phyloP scores from a whole-genome alignment of 176 grass and related monocot species.

The Neostapfia colusana region DNA sequence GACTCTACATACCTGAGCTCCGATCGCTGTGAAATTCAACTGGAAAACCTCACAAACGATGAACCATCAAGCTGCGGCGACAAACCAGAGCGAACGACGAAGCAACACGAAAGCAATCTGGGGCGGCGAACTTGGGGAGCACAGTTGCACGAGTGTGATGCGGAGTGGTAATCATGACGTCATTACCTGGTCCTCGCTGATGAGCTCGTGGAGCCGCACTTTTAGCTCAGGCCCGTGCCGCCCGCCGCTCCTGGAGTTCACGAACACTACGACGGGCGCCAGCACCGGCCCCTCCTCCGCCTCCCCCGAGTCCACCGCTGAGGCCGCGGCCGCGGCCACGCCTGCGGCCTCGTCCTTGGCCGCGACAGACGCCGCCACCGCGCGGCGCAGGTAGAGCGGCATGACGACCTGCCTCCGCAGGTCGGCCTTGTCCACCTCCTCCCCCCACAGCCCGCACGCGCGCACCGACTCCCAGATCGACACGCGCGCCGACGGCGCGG shows the following conservation, averaged over 20 bases:
- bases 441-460: constrained; percentile 63
- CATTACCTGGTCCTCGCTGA: constrained; percentile 91
- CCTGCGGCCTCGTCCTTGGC: constrained; percentile 51
- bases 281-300: constrained; percentile 34
- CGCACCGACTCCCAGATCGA: constrained; percentile 91
- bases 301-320: not conserved
- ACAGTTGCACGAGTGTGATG: constrained; percentile 18
- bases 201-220: constrained; percentile 77
- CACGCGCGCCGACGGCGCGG: constrained; percentile 54
- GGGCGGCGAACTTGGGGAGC: not conserved
- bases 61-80: not conserved
- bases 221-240: constrained; percentile 80
- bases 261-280: constrained; percentile 80
- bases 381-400: constrained; percentile 67
- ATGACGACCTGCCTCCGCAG: constrained; percentile 71
- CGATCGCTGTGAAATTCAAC: not conserved
- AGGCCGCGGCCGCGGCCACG: constrained; percentile 16
- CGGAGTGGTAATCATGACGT: constrained; percentile 2
- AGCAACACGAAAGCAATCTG: not conserved
- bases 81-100: not conserved
- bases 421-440: constrained; percentile 73
- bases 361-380: constrained; percentile 49
- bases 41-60: not conserved
- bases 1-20: not conserved
- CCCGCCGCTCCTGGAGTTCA: constrained; percentile 85